Evolutionary conservation across 2,329 filamentous ascomycete genomes (phyloP), one percentile per base, ranked within the genome.

Genomic region (Cordyceps cicadae): DNA sequence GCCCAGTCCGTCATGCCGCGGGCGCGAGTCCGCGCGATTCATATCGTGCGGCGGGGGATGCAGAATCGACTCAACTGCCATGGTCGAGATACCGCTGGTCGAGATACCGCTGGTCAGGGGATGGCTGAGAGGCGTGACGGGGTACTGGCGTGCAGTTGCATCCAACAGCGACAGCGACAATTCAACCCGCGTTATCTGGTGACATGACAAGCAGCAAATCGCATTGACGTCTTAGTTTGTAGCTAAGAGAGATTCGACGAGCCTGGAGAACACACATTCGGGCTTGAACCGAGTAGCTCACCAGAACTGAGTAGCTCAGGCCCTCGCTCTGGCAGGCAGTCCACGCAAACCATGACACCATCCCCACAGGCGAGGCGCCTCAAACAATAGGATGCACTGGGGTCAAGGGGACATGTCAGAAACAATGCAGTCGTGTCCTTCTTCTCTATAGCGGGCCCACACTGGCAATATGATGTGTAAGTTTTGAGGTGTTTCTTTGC

Each of bases 391-490:
- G 46, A 58, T 29, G 34, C 21, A 17, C 2, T 34, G 6, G 32
- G 32, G 11, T 9, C 32, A n/a, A 56, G 26, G 55, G 55, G 48
- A 50, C 55, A 24, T 58, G 55, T 58, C 55, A 51, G 55, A 51
- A 58, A 51, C 41, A 34, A 51, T 21, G 32, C 21, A 46, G 39
- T 3, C 24, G 32, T 14, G 54, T 37, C 14, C 15, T 57, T 3
- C 19, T 34, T 34, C 32, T 26, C 7, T 19, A 39, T 24, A 32
- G 41, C 26, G 45, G 45, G 45, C n/a, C 54, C 54, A 32, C 29
- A 6, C 32, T 14, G 15, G 43, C 34, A 50, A 57, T 57, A 57
- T 57, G 54, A 57, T 57, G 45, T 57, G 54, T 57, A 57, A 57
- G 54, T 49, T 57, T 57, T 57, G 43, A 46, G 53, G 41, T 34